A percentile compares a stretch with the other conserved stretches of the same genome.
Evolutionary conservation across 2,329 filamentous ascomycete genomes (phyloP).

Genomic region (Ophiostoma perfectum): DNA sequence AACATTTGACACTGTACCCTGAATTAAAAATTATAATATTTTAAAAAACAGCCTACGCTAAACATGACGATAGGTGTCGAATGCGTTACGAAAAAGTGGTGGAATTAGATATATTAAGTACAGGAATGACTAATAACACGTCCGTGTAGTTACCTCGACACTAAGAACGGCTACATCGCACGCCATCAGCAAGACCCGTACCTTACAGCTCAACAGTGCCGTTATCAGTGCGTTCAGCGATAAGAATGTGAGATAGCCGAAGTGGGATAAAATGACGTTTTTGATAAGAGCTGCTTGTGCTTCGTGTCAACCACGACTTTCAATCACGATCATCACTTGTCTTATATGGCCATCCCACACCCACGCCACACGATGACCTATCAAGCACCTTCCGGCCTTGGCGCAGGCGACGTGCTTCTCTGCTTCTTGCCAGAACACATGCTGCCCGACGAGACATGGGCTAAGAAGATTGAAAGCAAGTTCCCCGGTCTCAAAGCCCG

Average conservation of each 20-base stretch:
- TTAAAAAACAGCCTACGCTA: too few relatives aligned
- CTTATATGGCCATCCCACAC: not conserved
- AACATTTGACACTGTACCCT: too few relatives aligned
- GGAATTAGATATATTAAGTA: too few relatives aligned
- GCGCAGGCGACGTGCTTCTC: constrained; percentile 30
- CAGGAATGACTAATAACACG: too few relatives aligned
- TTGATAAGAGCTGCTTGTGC: not conserved
- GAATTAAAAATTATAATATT: too few relatives aligned
- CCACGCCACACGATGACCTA: not conserved
- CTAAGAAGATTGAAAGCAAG: constrained; percentile 31
- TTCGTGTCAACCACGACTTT: not conserved
- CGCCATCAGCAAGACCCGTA: constrained; percentile 4
- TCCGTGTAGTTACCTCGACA: not conserved
- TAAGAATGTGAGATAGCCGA: not conserved
- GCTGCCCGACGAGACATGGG: constrained; percentile 33
- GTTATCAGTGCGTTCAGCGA: not conserved
- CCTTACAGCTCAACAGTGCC: not conserved
- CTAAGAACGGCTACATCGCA: constrained; percentile 2
- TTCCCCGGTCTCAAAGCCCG: constrained; percentile 39
- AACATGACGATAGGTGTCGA: too few relatives aligned
- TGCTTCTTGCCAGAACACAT: constrained; percentile 33
- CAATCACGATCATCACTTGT: not conserved
- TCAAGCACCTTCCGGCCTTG: not conserved
- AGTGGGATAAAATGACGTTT: not conserved
- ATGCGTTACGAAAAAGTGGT: too few relatives aligned